phyloP scores from a whole-genome alignment of 305 asterid species.

The Withania somnifera region DNA sequence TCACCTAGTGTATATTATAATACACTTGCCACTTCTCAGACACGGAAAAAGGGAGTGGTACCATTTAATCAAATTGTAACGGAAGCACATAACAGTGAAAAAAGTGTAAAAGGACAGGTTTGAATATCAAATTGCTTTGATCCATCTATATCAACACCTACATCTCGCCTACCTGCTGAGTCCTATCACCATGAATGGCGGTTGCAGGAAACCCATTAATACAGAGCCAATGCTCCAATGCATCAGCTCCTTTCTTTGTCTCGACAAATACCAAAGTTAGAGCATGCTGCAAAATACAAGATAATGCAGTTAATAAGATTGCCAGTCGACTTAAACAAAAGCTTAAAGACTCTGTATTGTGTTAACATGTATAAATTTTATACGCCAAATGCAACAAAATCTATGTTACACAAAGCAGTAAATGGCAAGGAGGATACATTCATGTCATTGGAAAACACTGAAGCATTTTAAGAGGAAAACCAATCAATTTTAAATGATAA shows the following conservation, averaged over 20 bases:
- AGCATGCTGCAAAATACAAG: constrained; percentile 27
- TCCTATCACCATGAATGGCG: constrained; percentile 66
- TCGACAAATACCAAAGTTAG: constrained; percentile 73
- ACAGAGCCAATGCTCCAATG: constrained; percentile 60
- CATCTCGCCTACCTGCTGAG: constrained; percentile 35
- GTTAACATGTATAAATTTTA: background rate
- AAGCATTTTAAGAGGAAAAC: background rate
- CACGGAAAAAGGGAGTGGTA: background rate
- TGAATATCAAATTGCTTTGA: background rate
- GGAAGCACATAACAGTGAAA: background rate
- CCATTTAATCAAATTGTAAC: background rate
- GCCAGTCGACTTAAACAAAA: background rate
- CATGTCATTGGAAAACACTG: background rate
- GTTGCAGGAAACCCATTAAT: constrained; percentile 64
- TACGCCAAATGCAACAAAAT: background rate
- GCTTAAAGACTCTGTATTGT: background rate
- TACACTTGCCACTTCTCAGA: background rate
- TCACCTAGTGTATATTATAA: too few relatives aligned
- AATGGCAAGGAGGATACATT: background rate
- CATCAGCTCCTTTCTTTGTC: constrained; percentile 70
- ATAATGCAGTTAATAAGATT: background rate
- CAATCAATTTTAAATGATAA: background rate
- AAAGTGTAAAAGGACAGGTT: background rate
- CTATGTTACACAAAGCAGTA: background rate
- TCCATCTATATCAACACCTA: background rate